Percentiles rank a stretch among this genome's conserved stretches.
phyloP scores from a whole-genome alignment of 2,329 filamentous ascomycete species.

The Xylariaceae sp. region DNA sequence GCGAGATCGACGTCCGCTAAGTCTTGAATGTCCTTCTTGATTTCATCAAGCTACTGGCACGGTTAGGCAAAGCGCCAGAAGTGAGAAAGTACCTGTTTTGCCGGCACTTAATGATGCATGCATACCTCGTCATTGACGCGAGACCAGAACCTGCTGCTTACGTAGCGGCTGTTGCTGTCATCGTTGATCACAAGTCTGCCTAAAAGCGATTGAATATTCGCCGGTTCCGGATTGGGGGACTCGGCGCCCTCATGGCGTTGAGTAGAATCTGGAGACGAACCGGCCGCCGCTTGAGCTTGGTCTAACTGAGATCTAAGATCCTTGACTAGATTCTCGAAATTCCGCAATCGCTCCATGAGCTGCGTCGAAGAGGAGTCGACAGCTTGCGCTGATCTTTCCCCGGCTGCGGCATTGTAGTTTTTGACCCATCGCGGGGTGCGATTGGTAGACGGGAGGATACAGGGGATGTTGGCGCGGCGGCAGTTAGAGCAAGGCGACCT shows the following conservation, averaged over 20 bases:
- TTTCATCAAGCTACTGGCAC: constrained; percentile 39
- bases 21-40: constrained; percentile 37
- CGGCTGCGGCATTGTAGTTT: constrained; percentile 32
- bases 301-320: constrained; percentile 44
- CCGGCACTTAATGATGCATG: constrained; percentile 25
- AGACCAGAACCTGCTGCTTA: constrained; percentile 51
- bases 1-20: constrained; percentile 34
- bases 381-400: constrained; percentile 35
- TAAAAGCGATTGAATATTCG: constrained; percentile 37
- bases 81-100: not conserved
- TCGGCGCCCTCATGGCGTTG: constrained; percentile 13
- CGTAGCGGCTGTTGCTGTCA: constrained; percentile 39
- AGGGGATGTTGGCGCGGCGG: constrained; percentile 46
- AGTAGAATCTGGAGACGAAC: constrained; percentile 6
- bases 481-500: constrained; percentile 52
- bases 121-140: constrained; percentile 50
- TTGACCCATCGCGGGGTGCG: constrained; percentile 50
- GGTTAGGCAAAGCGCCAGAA: constrained; percentile 18
- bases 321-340: constrained; percentile 46
- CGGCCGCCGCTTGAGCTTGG: constrained; percentile 34
- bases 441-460: constrained; percentile 44
- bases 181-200: constrained; percentile 45
- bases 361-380: constrained; percentile 30
- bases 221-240: constrained; percentile 4
- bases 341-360: constrained; percentile 45